Base-by-base conservation (phyloP, 768 basidiomycete genomes). In the Hemileccinum impolitum region DNA sequence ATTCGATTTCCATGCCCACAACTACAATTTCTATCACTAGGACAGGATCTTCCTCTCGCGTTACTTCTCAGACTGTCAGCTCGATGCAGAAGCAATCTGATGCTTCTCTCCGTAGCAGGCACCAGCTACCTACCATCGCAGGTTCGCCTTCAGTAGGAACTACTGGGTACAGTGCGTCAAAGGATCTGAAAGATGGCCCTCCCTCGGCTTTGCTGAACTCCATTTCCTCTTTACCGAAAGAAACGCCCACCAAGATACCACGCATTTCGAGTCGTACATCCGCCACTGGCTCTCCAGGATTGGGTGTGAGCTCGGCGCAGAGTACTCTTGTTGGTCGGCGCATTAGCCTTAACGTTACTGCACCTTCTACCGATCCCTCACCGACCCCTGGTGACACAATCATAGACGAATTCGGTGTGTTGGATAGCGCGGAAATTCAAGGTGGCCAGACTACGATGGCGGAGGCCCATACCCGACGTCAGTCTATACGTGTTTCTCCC, bases 171-270 rank as follows among this genome's bases (percentile, higher is more conserved):
- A 76, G 76, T 54, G 73, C 66, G 25, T 59, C 71, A 28, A 83
- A 80, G 61, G 84, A 85, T 28, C 59, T 66, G 10, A 80, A 76
- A 57, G 85, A 85, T 48, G 75, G 70, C 14, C 77, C 75, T 9
- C 79, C 79, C 10, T 74, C 75, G n/a, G 73, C 78, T 11, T 64
- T 78, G 35, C 61, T 73, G 48, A 85, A 84, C 55, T 72, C 80
- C 14, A 59, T 73, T 3, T 72, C 76, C 25, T 70, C 73, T 10
- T 67, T 84, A 48, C 65, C 79, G 6, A 92, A 92, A 68, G 90
- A 91, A 62, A 92, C 92, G 0, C 91, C 91, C 3, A 94, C 91
- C 17, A 94, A 92, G 72, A 94, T 94, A 59, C 91, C 91, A 40
- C 87, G 91, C 21, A 93, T 94, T 35, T 87, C 90, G n/a, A 89